Evolutionary conservation across 73 alveolate genomes (phyloP).

Genomic region (Uronychia binucleata): DNA sequence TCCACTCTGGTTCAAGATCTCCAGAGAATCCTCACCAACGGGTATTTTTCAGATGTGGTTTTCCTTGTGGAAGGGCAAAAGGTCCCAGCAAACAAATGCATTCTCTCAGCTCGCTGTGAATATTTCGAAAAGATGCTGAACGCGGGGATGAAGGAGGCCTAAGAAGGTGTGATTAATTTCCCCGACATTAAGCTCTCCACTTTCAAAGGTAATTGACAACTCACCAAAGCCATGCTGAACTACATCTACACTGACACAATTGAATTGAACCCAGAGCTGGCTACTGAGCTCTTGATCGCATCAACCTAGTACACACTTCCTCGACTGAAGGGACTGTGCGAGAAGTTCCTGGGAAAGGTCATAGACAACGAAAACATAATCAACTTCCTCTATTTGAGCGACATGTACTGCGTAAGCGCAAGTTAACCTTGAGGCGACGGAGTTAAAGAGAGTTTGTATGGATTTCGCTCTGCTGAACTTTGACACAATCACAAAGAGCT

Average conservation of each 20-base stretch:
- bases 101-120: slow-evolving; percentile 73
- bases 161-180: slow-evolving; percentile 29
- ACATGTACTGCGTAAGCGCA: slow-evolving; percentile 21
- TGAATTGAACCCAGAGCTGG: slow-evolving; percentile 30
- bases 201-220: slow-evolving; percentile 10
- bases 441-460: slow-evolving; percentile 66
- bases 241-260: slow-evolving; percentile 72
- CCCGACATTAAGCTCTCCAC: slow-evolving; percentile 21
- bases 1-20: slow-evolving; percentile 57
- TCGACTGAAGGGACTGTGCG: slow-evolving; percentile 74
- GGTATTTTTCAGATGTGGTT: slow-evolving; percentile 63
- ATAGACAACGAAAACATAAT: slow-evolving; percentile 71
- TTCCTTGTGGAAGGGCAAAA: slow-evolving; percentile 57
- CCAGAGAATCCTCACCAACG: slow-evolving; percentile 34
- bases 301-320: slow-evolving; percentile 59
- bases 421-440: slow-evolving; percentile 44
- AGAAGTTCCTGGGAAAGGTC: slow-evolving; percentile 47
- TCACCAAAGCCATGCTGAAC: slow-evolving; percentile 23
- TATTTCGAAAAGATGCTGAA: slow-evolving; percentile 63
- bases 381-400: slow-evolving; percentile 66
- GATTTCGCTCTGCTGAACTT: slow-evolving; percentile 57
- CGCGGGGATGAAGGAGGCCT: slow-evolving; percentile 59
- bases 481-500: slow-evolving; percentile 47
- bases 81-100: slow-evolving; percentile 68
- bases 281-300: slow-evolving; percentile 50